Base-by-base conservation (phyloP, 129 eudicot genomes). In the Arctium minus region DNA sequence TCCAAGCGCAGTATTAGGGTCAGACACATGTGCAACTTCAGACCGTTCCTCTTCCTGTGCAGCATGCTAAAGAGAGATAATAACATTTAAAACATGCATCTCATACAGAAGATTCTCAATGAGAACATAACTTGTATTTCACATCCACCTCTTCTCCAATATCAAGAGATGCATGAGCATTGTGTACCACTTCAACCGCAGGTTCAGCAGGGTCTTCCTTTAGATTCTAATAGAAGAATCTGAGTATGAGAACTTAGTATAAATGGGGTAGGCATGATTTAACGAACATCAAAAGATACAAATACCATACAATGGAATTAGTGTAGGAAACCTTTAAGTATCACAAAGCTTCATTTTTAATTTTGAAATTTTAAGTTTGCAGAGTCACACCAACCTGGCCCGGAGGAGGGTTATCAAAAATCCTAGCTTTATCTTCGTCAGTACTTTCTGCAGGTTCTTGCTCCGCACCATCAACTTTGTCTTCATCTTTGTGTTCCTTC, bases 301-400 rank as follows among this genome's bases (percentile, higher is more conserved):
- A n/a, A 81, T 56, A 56, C 29, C 79, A 50, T 60, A 81, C 53
- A 77, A 77, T 2, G 5, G 53, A 15, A 29, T 74, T 30, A 46
- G 79, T 46, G 22, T 60, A 35, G 33, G 72, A 67, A 74, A 73
- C 62, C 38, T 73, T 8, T 62, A 73, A 73, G 17, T 56, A 81
- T 60, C 77, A 81, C 73, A 40, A 36, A 5, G 10, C 27, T 62
- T 8, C 5, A 18, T 68, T 67, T n/a, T 27, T 27, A 12, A 15
- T 74, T 8, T 32, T 8, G 31, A n/a, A 46, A 80, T 68, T 81
- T 64, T 17, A 65, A 75, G 75, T 33, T 76, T 76, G 75, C 22
- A 72, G 69, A 42, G 48, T 64, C 30, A 72, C 79, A 77, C 83
- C 62, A 75, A 92, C 98, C 98, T 90, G 90, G 36, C 83, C 70